A percentile compares a stretch with the other conserved stretches of the same genome.
Evolutionary conservation across 2,329 filamentous ascomycete genomes (phyloP).

Genomic region (Thielaviopsis populi): DNA sequence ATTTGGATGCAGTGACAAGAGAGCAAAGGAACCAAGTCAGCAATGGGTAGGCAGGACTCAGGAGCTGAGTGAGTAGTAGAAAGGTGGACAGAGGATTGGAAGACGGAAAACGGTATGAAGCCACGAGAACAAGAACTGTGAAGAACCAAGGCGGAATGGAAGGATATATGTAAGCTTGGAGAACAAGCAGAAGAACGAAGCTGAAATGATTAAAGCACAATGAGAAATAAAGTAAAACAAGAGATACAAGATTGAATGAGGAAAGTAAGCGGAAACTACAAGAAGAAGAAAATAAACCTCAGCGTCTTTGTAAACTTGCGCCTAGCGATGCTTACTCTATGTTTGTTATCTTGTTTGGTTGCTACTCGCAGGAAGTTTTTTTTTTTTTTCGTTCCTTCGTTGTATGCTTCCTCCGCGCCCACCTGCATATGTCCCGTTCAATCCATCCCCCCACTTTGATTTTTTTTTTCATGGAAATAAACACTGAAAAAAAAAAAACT

Average conservation of each 20-base stretch:
- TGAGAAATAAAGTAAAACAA: conserved; percentile 10
- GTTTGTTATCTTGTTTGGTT: conserved; percentile 5
- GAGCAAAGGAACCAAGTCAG: too few species aligned
- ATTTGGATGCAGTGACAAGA: too few species aligned
- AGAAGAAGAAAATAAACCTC: not conserved
- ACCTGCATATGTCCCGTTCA: not conserved
- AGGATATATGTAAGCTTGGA: not conserved
- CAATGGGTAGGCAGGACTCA: too few species aligned
- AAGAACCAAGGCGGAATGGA: too few species aligned
- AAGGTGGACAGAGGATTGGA: not conserved
- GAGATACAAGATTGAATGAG: not conserved
- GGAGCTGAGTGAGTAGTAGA: not conserved
- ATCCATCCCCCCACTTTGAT: conserved; percentile 11
- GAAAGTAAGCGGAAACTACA: conserved; percentile 11
- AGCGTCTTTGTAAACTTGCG: not conserved
- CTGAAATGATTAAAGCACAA: not conserved
- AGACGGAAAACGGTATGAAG: not conserved
- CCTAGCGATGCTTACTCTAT: not conserved
- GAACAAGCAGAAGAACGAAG: not conserved
- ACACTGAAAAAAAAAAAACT: conserved; percentile 5
- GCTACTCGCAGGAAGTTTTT: not conserved
- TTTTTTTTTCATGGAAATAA: conserved; percentile 1
- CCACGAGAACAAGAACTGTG: too few species aligned
- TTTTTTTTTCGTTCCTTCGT: conserved; percentile 9
- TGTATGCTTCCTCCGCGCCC: not conserved